Percentiles rank a stretch among this genome's conserved stretches.
These are phyloP conservation scores for Ceratobasidium sp. DNA, from an alignment of 1,284 basidiomycete genomes.

Conservation along the genomic window DNA sequence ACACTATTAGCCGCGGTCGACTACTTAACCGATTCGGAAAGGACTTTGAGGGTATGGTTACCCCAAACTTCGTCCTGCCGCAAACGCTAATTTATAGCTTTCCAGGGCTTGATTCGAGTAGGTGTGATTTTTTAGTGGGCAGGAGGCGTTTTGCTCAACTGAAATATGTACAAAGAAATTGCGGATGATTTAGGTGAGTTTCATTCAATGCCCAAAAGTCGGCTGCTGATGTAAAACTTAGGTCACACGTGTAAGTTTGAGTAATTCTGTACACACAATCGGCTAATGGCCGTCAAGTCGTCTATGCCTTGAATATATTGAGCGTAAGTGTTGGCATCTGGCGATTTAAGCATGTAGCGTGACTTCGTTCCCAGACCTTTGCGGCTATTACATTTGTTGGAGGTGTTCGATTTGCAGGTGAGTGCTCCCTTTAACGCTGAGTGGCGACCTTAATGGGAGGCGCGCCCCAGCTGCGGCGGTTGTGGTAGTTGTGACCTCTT, in stretches of 20 bases:
- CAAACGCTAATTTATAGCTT: neutral
- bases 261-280: neutral
- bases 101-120: constrained; percentile 79
- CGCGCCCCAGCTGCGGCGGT: constrained; percentile 61
- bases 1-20: constrained; percentile 88
- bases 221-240: neutral
- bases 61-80: too few species aligned
- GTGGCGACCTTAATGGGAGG: neutral
- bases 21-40: constrained; percentile 92
- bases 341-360: neutral
- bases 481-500: constrained; percentile 66
- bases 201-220: too few species aligned
- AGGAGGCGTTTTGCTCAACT: too few species aligned
- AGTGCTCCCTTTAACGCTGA: neutral
- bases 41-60: constrained; percentile 82
- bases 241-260: neutral
- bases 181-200: too few species aligned
- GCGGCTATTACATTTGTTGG: constrained; percentile 84
- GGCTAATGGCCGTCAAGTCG: neutral
- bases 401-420: constrained; percentile 76
- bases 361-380: constrained; percentile 66
- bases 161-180: too few species aligned
- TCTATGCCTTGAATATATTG: neutral
- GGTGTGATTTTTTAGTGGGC: neutral
- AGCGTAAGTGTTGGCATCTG: neutral